Conservation (phyloP, 495 filamentous ascomycete species). For the Neurospora tetrasperma region DNA sequence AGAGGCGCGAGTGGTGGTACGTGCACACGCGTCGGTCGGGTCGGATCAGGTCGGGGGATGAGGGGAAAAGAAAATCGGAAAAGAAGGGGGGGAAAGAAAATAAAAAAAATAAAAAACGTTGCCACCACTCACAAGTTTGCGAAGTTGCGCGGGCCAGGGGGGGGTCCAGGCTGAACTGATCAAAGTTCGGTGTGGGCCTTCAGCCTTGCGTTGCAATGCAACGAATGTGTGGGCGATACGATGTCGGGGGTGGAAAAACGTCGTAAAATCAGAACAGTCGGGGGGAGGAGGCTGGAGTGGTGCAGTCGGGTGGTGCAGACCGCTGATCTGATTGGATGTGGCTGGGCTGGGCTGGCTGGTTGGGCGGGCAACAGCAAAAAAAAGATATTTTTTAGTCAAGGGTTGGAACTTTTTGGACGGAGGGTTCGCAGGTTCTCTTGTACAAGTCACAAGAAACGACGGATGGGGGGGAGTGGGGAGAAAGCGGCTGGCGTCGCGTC, state of each 20-base stretch:
- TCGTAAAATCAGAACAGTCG: conserved; percentile 5
- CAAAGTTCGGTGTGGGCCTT: conserved; percentile 6
- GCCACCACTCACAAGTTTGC: conserved; percentile 24
- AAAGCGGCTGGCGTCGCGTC: not conserved
- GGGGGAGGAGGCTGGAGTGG: not conserved
- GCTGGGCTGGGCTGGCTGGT: not conserved
- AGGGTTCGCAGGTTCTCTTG: conserved; percentile 1
- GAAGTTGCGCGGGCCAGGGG: conserved; percentile 4
- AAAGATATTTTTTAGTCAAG: conserved; percentile 1
- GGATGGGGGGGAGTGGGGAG: not conserved
- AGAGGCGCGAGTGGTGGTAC: conserved; percentile 13
- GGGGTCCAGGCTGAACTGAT: conserved; percentile 20
- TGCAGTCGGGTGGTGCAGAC: not conserved
- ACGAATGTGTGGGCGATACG: conserved; percentile 2
- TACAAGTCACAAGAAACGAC: not conserved
- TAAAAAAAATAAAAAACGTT: conserved; percentile 9
- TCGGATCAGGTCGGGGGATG: conserved; percentile 2
- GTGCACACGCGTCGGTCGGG: conserved; percentile 23
- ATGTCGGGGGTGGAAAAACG: conserved; percentile 20
- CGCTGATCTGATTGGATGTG: not conserved
- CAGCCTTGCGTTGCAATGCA: conserved; percentile 16
- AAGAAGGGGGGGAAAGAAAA: conserved; percentile 1
- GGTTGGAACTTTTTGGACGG: not conserved
- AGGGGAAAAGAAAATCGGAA: conserved; percentile 12
- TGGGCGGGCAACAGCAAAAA: not conserved